Evolutionary conservation across 257 asterid genomes (phyloP).

Genomic region (Plectranthus barbatus): DNA sequence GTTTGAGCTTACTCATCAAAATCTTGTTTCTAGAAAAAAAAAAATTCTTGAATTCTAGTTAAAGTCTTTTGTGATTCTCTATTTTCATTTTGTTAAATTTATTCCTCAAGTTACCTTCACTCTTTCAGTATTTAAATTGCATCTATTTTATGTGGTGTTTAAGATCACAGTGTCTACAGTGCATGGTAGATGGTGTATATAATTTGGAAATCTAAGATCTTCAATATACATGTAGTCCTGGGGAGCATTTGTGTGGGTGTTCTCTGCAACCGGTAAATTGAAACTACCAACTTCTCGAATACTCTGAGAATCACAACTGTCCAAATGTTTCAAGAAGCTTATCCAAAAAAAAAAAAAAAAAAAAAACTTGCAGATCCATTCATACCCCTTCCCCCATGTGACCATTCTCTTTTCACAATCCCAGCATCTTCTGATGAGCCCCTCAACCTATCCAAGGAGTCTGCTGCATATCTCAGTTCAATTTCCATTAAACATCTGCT

Average conservation of each 20-base stretch:
- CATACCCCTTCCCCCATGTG: neutral
- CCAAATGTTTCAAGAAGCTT: neutral
- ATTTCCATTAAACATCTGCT: neutral
- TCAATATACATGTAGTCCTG: neutral
- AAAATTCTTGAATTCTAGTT: neutral
- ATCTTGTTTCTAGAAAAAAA: neutral
- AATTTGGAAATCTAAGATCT: neutral
- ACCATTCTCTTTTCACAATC: neutral
- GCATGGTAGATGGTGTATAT: slow-evolving; percentile 12
- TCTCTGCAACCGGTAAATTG: neutral
- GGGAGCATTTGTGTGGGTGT: neutral
- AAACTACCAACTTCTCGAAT: neutral
- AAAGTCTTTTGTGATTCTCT: neutral
- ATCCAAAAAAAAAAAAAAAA: too few species aligned
- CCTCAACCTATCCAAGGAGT: neutral
- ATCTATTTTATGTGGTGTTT: neutral
- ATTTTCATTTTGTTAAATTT: neutral
- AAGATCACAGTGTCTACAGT: slow-evolving; percentile 27
- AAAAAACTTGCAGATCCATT: neutral
- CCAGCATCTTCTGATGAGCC: neutral
- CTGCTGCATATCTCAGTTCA: neutral
- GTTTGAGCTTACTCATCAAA: neutral
- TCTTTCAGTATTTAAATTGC: neutral
- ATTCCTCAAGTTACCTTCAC: neutral
- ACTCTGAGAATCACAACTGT: neutral